Conservation (phyloP, 1,284 basidiomycete genomes). For the Ceratorhiza oryzae-sativae region DNA sequence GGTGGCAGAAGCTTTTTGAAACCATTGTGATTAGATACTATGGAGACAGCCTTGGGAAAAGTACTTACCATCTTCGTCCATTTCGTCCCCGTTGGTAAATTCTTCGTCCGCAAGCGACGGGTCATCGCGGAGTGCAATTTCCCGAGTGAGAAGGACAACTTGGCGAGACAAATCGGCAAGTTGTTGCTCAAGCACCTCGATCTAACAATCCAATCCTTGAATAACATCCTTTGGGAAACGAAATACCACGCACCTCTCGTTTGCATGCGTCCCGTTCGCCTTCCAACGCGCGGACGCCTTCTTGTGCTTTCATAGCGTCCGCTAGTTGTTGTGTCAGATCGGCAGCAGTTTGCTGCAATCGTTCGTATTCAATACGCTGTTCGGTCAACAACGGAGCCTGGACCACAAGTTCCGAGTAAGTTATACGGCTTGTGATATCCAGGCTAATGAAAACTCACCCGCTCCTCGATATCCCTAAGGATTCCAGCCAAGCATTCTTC, state of each 20-base stretch:
- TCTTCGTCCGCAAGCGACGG: slow-evolving; percentile 78
- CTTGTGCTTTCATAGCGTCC: slow-evolving; percentile 60
- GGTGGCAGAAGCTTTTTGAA: slow-evolving; percentile 60
- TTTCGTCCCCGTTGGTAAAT: slow-evolving; percentile 58
- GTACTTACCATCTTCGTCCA: slow-evolving; percentile 51
- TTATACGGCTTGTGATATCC: background rate
- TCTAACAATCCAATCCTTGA: slow-evolving; percentile 52
- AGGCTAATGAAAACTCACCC: slow-evolving; percentile 61
- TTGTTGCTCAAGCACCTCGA: slow-evolving; percentile 74
- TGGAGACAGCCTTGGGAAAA: slow-evolving; percentile 9
- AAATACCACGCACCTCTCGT: slow-evolving; percentile 8
- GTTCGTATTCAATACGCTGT: slow-evolving; percentile 85
- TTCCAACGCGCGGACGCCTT: slow-evolving; percentile 29
- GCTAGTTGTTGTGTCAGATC: slow-evolving; percentile 83
- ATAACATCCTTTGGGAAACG: slow-evolving; percentile 56
- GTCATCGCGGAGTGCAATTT: slow-evolving; percentile 82
- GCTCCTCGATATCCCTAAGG: slow-evolving; percentile 86
- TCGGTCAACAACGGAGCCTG: slow-evolving; percentile 88
- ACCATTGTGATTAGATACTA: background rate
- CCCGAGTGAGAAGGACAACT: slow-evolving; percentile 78
- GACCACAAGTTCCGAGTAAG: slow-evolving; percentile 29
- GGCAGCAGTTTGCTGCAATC: slow-evolving; percentile 75
- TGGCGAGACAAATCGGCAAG: slow-evolving; percentile 88
- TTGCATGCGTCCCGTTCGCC: slow-evolving; percentile 62
- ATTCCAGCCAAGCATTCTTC: slow-evolving; percentile 74